A percentile compares a stretch with the other conserved stretches of the same genome.
Conservation (phyloP, 805 yeast species). For the Henningerozyma blattae region DNA sequence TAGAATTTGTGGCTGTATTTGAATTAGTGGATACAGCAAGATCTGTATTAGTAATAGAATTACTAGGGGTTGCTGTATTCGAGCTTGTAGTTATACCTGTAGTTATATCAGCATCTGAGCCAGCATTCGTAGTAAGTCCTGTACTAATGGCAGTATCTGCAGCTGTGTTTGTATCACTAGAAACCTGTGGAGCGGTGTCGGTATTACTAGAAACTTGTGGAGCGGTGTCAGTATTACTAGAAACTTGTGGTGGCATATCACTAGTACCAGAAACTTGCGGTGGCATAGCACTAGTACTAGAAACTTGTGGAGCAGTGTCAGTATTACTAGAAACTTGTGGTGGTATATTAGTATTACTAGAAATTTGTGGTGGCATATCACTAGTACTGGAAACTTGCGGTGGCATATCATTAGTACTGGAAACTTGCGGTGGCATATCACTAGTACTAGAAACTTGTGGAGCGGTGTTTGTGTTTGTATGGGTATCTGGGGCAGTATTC, state of each 20-base stretch:
- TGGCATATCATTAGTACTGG: background rate
- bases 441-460: constrained; percentile 19
- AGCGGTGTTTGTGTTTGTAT: constrained; percentile 9
- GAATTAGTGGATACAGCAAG: background rate
- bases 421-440: no score
- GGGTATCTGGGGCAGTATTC: constrained; percentile 1
- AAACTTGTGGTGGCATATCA: background rate
- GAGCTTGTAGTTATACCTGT: no score
- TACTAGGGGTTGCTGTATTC: no score
- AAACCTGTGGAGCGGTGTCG: constrained; percentile 6
- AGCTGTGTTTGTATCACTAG: background rate
- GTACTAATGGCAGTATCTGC: constrained; percentile 6
- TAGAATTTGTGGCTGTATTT: no score
- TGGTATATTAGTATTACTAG: constrained; percentile 9
- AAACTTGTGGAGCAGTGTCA: background rate
- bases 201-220: constrained; percentile 21
- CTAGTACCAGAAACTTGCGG: background rate
- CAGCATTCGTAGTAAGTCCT: constrained; percentile 8
- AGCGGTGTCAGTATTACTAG: constrained; percentile 10
- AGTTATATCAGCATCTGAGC: no score
- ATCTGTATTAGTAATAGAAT: background rate
- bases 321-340: constrained; percentile 19
- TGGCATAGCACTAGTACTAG: background rate
- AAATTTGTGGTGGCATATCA: background rate
- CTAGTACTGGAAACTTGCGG: background rate